Base-by-base conservation (phyloP, 805 yeast genomes). In the Metschnikowia shivogae region DNA sequence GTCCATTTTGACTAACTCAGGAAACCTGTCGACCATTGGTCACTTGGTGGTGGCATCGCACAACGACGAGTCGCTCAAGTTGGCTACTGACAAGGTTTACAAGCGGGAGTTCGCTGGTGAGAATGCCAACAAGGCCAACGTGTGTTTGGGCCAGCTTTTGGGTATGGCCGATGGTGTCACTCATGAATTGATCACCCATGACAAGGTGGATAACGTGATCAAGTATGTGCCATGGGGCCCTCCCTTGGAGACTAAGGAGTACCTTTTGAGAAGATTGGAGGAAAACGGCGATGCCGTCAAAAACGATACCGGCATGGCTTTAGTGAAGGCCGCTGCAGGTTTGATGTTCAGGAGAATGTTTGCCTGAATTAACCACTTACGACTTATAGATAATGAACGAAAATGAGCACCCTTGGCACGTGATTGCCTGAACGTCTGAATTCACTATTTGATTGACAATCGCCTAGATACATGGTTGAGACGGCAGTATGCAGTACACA, bases 161-260 rank as follows among this genome's bases (percentile, higher is more conserved):
- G 98, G 98, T 31, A 92, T 90, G 97, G 95, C 96, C 42, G 98
- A 90, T 65, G 84, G 85, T 58, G 78, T 87, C 49, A 88, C 97
- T 22, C 76, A 77, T 62, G 88, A 86, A 54, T 74, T 90, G 58
- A 79, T 87, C 45, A 67, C 74, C 34, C 73, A 81, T 38, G 79
- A 85, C 53, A 73, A 78, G 36, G 86, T 79, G 36, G 80, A 76
- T 49, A 88, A 88, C 59, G 83, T 90, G 43, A 83, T 92, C 68
- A 92, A 92, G 69, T 90, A 92, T 62, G 97, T 90, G 50, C 95
- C 97, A 13, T 90, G 97, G 97, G 97, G 97, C 8, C 97, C 97
- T 29, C 95, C 96, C 45, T 68, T 80, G 55, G 97, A 92, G 68
- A 89, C 97, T 47, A 89, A 87, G 70, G 96, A 88, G 56, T 90